Conservation (phyloP, 768 basidiomycete species). For the Tulasnella sp. region DNA sequence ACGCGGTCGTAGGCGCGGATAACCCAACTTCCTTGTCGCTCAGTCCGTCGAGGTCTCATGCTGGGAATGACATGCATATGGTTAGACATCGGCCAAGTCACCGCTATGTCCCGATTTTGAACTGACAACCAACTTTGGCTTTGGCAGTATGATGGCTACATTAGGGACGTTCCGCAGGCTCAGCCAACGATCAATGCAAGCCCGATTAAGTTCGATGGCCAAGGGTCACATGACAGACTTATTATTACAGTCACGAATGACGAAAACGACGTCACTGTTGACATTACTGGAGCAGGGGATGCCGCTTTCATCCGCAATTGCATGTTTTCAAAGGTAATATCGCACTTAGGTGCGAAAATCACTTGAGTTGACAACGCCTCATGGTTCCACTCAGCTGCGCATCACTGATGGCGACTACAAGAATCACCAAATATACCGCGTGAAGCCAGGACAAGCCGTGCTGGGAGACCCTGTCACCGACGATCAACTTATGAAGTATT, state of each 20-base stretch:
- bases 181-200: not conserved
- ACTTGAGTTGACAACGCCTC: conserved; percentile 17
- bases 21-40: not conserved
- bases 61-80: not conserved
- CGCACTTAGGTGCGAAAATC: conserved; percentile 24
- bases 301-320: conserved; percentile 75
- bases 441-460: conserved; percentile 79
- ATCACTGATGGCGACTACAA: conserved; percentile 83
- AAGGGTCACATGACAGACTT: conserved; percentile 17
- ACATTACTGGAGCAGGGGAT: conserved; percentile 65
- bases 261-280: conserved; percentile 48
- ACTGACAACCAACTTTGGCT: not conserved
- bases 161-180: not conserved
- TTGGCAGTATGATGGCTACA: not conserved
- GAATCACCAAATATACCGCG: conserved; percentile 80
- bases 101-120: conserved; percentile 11
- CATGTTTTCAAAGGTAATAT: conserved; percentile 74
- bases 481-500: conserved; percentile 71
- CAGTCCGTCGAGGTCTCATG: not conserved
- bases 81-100: not conserved
- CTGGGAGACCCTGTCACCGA: conserved; percentile 73
- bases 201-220: conserved; percentile 7
- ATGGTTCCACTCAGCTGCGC: conserved; percentile 56
- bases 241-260: conserved; percentile 35
- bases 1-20: conserved; percentile 38